A percentile compares a stretch with the other conserved stretches of the same genome.
phyloP scores from a whole-genome alignment of 352 stramenopile species.

The Pythium aristosporum region DNA sequence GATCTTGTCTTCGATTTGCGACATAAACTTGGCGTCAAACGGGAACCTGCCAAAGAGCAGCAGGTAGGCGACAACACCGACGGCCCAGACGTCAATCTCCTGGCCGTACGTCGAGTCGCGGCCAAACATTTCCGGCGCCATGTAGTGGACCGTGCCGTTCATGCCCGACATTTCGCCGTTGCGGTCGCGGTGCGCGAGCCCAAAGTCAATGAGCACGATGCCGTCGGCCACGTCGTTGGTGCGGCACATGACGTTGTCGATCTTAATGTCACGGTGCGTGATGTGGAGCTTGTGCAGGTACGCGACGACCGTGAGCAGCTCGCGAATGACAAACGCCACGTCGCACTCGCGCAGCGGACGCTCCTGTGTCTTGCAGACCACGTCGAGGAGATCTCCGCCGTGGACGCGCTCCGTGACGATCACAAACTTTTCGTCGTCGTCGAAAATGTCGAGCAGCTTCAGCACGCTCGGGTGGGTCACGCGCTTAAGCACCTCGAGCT shows the following conservation, averaged over 20 bases:
- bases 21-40: conserved; percentile 82
- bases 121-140: conserved; percentile 84
- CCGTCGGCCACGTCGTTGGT: conserved; percentile 39
- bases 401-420: conserved; percentile 68
- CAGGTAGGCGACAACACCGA: conserved; percentile 74
- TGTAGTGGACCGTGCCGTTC: conserved; percentile 84
- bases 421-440: conserved; percentile 61
- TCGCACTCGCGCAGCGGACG: conserved; percentile 53
- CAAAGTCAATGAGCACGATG: conserved; percentile 81
- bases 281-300: conserved; percentile 74
- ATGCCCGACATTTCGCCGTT: conserved; percentile 63
- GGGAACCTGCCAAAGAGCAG: conserved; percentile 72
- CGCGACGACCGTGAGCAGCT: conserved; percentile 65
- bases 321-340: conserved; percentile 56
- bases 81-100: conserved; percentile 76
- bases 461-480: conserved; percentile 62
- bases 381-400: conserved; percentile 67
- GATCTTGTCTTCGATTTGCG: conserved; percentile 85
- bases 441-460: conserved; percentile 60
- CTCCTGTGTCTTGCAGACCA: conserved; percentile 32
- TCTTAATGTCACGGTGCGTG: conserved; percentile 82
- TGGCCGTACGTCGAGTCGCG: conserved; percentile 52
- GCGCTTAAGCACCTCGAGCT: conserved; percentile 58
- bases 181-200: conserved; percentile 57
- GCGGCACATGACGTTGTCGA: conserved; percentile 83